Evolutionary conservation across 2,329 filamentous ascomycete species (phyloP).

Genomic region (Diplocarpon rosae): DNA sequence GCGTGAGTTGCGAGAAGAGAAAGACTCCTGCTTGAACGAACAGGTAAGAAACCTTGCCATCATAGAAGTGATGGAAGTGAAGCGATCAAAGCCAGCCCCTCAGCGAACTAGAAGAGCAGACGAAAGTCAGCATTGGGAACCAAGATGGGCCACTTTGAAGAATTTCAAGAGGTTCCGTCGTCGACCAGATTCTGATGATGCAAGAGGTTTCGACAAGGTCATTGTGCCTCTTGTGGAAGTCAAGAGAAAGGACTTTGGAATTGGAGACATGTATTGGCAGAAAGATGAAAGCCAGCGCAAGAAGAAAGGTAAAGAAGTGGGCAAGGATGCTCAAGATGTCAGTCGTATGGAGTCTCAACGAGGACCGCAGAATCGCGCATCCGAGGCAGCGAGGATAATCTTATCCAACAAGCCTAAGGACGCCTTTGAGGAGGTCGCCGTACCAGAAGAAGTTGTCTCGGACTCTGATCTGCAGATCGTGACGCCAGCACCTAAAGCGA

Average conservation of each 20-base stretch:
- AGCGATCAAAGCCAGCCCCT: constrained; percentile 26
- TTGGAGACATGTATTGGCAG: constrained; percentile 48
- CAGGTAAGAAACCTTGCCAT: constrained; percentile 64
- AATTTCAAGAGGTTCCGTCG: constrained; percentile 87
- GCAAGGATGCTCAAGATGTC: constrained; percentile 8
- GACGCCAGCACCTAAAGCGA: not conserved
- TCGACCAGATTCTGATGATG: constrained; percentile 35
- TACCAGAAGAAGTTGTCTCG: not conserved
- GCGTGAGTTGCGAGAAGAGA: constrained; percentile 40
- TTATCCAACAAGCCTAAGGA: constrained; percentile 6
- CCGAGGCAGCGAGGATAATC: constrained; percentile 3
- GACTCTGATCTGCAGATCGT: constrained; percentile 13
- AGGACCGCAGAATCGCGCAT: constrained; percentile 3
- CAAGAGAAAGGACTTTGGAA: constrained; percentile 43
- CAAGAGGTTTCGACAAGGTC: constrained; percentile 25
- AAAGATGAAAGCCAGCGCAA: constrained; percentile 28
- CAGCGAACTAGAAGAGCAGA: constrained; percentile 26
- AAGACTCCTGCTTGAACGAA: constrained; percentile 55
- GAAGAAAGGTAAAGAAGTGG: constrained; percentile 26
- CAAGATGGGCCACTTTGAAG: constrained; percentile 83
- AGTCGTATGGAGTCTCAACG: constrained; percentile 7
- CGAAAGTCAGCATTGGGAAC: constrained; percentile 63
- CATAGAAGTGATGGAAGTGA: constrained; percentile 65
- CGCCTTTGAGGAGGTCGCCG: not conserved
- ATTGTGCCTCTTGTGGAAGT: constrained; percentile 56